Evolutionary conservation across 192 early-diverging fungal species (phyloP), one percentile per base, ranked within the genome.

Genomic region (Chytriomyces sp.): DNA sequence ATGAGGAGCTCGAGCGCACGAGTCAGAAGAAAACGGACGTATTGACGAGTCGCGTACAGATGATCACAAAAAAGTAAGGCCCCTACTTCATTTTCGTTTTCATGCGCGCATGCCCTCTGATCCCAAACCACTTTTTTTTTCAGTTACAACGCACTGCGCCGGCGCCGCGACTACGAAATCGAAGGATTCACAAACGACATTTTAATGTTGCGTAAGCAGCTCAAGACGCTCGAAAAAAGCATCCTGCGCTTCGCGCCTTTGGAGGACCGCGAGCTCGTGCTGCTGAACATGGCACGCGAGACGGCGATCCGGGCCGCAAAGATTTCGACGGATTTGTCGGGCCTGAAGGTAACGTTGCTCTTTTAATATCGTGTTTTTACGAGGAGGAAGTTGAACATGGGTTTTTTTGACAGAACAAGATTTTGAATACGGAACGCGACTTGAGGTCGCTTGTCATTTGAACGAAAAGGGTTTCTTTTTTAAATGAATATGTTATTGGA

Each of bases 141-240:
- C 52, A 89, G 84, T 39, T 88, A 89, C 68, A 61, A 65, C 25
- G 26, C 81, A 0, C 63, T 89, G 39, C 80, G 82, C 58, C 80
- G 79, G 4, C 79, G 88, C 6, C 78, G 88, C 7, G 81, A 89
- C 72, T 83, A 75, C 55, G 88, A 89, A 71, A 87, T 89, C 63
- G 88, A 89, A 66, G 88, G 88, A 7, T 89, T 89, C 72, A 88
- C 88, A 0, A 87, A 84, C 72, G 88, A 89, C 64, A 89, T 89
- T 56, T 28, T 80, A 2, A 63, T 52, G 25, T 64, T 89, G 36
- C 77, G 88, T 25, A 79, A 82, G 41, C 82, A 88, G 65, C 66
- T 89, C 32, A 81, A 77, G 57, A 53, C 41, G 4, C 77, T 89
- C 32, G 87, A 89, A 71, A 82, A 80, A 53, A 76, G 66, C 6